Conservation (phyloP, 2,329 filamentous ascomycete species). For the Paraphaeosphaeria sporulosa region DNA sequence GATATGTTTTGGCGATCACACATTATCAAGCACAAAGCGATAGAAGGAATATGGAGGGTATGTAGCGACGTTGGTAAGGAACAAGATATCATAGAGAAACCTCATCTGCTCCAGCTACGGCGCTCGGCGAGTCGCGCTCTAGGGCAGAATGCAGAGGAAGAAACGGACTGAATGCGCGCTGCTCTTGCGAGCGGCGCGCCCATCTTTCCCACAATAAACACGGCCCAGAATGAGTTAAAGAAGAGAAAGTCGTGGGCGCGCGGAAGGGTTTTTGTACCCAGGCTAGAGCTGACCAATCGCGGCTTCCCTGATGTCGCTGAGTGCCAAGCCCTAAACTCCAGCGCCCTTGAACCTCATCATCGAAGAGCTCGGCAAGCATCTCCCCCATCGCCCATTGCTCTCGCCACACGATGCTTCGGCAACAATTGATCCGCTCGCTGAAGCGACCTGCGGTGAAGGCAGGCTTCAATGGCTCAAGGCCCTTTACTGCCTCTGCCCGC, state of each 20-base stretch:
- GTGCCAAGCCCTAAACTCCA: conserved; percentile 23
- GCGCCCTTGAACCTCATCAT: conserved; percentile 22
- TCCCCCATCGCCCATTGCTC: conserved; percentile 38
- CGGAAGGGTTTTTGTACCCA: conserved; percentile 39
- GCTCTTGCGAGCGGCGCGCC: conserved; percentile 38
- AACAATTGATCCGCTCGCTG: conserved; percentile 69
- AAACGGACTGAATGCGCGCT: conserved; percentile 49
- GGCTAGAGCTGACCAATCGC: conserved; percentile 41
- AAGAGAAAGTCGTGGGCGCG: conserved; percentile 37
- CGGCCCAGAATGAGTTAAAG: conserved; percentile 67
- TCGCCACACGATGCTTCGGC: conserved; percentile 65
- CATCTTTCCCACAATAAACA: conserved; percentile 71
- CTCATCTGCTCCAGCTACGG: conserved; percentile 73
- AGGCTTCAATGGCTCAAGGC: conserved; percentile 69
- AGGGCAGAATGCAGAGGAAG: conserved; percentile 70
- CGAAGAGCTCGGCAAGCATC: conserved; percentile 33
- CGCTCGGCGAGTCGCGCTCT: conserved; percentile 63
- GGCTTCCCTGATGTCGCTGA: conserved; percentile 17
- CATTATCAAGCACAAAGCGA: not conserved
- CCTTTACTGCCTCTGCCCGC: conserved; percentile 81
- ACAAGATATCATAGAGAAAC: conserved; percentile 65
- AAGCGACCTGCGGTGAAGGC: conserved; percentile 62
- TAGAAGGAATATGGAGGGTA: conserved; percentile 22
- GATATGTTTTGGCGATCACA: not conserved
- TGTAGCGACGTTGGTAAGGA: conserved; percentile 75